Conservation (phyloP, 1,284 basidiomycete genomes). For the Ceratobasidium sp. region DNA sequence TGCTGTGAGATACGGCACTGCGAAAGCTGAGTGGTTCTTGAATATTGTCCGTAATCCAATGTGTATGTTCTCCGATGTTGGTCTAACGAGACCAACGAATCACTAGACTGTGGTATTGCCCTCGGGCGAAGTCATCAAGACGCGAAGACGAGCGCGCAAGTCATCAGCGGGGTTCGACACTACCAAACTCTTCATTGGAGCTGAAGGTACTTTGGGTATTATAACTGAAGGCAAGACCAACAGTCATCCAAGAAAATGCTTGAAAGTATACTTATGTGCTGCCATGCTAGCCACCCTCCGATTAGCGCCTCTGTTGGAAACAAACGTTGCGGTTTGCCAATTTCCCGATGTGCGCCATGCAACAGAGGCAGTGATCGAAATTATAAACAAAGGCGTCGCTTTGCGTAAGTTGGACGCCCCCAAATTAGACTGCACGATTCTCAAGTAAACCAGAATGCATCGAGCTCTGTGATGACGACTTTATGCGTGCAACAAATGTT, state of each 20-base stretch:
- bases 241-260: too few species aligned
- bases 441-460: conserved; percentile 50
- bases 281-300: conserved; percentile 53
- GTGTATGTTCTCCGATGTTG: conserved; percentile 27
- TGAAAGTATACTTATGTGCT: too few species aligned
- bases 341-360: conserved; percentile 41
- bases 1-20: conserved; percentile 87
- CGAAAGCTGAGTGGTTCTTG: conserved; percentile 83
- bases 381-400: conserved; percentile 68
- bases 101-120: conserved; percentile 85
- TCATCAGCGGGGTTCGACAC: conserved; percentile 91
- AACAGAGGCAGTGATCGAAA: conserved; percentile 56
- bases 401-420: conserved; percentile 46
- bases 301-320: conserved; percentile 53
- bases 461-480: conserved; percentile 55
- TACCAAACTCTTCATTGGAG: conserved; percentile 92
- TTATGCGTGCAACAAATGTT: conserved; percentile 64
- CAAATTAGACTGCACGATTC: background rate
- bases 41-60: conserved; percentile 63
- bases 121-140: conserved; percentile 92
- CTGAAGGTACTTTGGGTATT: conserved; percentile 93
- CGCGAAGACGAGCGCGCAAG: conserved; percentile 82
- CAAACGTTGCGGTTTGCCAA: conserved; percentile 42
- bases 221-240: conserved; percentile 76
- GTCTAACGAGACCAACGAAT: background rate